These are phyloP conservation scores for Coriaria nepalensis DNA, from an alignment of 306 rosid genomes.

Conservation along the genomic window DNA sequence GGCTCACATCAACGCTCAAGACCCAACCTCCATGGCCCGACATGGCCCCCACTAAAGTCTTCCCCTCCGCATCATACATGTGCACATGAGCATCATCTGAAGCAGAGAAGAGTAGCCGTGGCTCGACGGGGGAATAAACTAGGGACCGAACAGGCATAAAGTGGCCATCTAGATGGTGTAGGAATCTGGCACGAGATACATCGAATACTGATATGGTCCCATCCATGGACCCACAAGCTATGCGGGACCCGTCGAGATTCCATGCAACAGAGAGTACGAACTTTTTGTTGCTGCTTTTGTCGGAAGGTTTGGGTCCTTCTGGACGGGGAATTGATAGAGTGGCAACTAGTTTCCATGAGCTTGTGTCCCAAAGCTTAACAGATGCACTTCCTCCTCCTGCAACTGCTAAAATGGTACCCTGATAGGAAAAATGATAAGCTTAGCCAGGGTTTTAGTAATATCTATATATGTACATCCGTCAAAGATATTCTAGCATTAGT, in stretches of 20 bases:
- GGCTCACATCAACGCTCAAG: constrained; percentile 74
- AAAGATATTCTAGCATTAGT: too few species aligned
- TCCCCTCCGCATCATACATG: constrained; percentile 92
- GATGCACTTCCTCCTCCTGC: constrained; percentile 99
- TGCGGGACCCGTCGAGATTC: constrained; percentile 77
- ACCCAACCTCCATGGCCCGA: constrained; percentile 96
- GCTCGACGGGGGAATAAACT: constrained; percentile 74
- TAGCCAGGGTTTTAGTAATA: constrained; percentile 2
- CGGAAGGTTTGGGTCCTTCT: constrained; percentile 72
- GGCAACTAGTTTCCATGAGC: constrained; percentile 59
- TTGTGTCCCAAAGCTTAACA: constrained; percentile 88
- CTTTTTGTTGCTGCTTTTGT: constrained; percentile 82
- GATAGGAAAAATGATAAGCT: constrained; percentile 9
- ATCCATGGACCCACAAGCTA: constrained; percentile 94
- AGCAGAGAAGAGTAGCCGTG: constrained; percentile 71
- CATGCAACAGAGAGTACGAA: constrained; percentile 91
- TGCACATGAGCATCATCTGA: constrained; percentile 82
- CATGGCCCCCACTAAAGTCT: constrained; percentile 65
- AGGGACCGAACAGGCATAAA: constrained; percentile 89
- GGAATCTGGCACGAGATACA: constrained; percentile 53
- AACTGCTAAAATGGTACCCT: constrained; percentile 92
- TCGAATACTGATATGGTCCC: constrained; percentile 92
- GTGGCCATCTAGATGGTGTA: constrained; percentile 95
- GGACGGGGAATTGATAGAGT: constrained; percentile 81
- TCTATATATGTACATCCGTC: too few species aligned